Evolutionary conservation across 768 basidiomycete species (phyloP), one percentile per base, ranked within the genome.

Genomic region (Tremella fuciformis): DNA sequence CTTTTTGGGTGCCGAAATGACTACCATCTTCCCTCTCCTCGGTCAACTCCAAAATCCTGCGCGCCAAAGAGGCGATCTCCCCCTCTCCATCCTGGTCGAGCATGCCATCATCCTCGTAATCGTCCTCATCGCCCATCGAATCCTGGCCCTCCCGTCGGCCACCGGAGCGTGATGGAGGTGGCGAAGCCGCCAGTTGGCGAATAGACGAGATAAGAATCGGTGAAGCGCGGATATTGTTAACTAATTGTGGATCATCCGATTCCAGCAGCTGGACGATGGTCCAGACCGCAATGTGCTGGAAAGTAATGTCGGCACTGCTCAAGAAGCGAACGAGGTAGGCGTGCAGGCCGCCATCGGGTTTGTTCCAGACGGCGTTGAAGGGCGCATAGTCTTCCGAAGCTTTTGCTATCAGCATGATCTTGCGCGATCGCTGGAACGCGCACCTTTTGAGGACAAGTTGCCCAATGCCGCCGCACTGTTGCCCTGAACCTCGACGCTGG

Each of bases 271-370:
- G 96, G 22, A 97, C 93, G 65, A 98, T 93, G 0, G 96, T 97
- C 96, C 96, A 99, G 44, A 99, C 92, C 34, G 96, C 96, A 63
- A 98, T 99, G 74, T 99, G 96, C 77, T 97, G 93, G 86, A 99
- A 99, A 0, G 96, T 99, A 13, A 90, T 87, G 71, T 99, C 96
- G 6, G 88, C 81, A 71, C 89, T 93, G 41, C 85, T 89, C 67
- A 99, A 79, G 84, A 99, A 99, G 46, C 90, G 84, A 74, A 90
- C 87, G 44, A 99, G 82, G 78, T 99, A 99, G 60, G 84, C 84
- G 76, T 97, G 94, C 83, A 99, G 87, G 42, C 96, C 96, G 18
- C 93, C 96, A 57, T 96, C 92, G 7, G 96, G 96, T 76, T 91
- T 88, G 68, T 91, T 89, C 96, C 96, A 98, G 13, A 97, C 94